Conservation (phyloP, 345 rosid genomes). For the Linum usitatissimum region DNA sequence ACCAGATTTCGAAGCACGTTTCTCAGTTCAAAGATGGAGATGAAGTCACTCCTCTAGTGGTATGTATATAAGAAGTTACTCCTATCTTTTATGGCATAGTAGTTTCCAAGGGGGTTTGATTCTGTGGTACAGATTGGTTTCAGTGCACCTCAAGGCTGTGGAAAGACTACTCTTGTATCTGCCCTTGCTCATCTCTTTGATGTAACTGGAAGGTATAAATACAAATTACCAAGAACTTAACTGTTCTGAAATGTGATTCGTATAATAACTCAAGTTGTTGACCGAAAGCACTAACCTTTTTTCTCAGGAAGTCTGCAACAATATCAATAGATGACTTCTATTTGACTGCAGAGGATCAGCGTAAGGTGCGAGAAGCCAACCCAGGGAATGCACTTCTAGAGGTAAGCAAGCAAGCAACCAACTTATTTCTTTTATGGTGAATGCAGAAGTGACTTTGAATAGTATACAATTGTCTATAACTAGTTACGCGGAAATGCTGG, state of each 20-base stretch:
- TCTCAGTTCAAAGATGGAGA: constrained; percentile 58
- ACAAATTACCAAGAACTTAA: neutral
- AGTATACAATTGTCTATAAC: neutral
- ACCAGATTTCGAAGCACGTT: constrained; percentile 56
- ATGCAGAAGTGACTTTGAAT: too few species aligned
- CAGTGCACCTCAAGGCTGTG: constrained; percentile 98
- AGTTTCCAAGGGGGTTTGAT: neutral
- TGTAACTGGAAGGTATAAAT: constrained; percentile 52
- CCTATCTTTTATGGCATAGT: neutral
- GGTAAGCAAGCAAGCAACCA: constrained; percentile 27
- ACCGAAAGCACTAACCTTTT: constrained; percentile 4
- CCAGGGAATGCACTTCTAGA: constrained; percentile 77
- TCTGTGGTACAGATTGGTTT: constrained; percentile 60
- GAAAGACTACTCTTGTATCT: constrained; percentile 94
- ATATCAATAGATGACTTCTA: constrained; percentile 91
- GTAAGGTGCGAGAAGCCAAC: constrained; percentile 57
- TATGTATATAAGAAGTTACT: constrained; percentile 13
- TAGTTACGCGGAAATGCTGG: constrained; percentile 96
- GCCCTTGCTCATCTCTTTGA: constrained; percentile 83
- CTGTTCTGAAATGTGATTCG: neutral
- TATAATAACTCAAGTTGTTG: constrained; percentile 3
- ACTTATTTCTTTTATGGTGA: neutral
- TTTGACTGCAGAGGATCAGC: constrained; percentile 81
- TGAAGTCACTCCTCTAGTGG: constrained; percentile 88
- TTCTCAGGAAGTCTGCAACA: constrained; percentile 66